Conservation (phyloP, 2,329 filamentous ascomycete genomes). For the Arthrobotrys conoides region DNA sequence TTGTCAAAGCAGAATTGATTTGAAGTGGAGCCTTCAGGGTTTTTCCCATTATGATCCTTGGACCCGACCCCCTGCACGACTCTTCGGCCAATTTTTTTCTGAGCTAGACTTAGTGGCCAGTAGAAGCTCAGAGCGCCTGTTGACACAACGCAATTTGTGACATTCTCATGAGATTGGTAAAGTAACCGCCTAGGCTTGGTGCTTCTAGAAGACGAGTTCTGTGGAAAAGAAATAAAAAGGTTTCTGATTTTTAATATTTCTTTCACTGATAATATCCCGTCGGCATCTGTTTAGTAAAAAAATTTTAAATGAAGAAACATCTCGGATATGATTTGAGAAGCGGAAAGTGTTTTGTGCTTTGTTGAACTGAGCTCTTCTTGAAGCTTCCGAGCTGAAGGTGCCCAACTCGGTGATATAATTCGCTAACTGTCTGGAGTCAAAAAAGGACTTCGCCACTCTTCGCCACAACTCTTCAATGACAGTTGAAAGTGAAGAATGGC, state of each 20-base stretch:
- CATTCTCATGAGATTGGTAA: conserved; percentile 3
- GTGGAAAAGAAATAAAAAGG: neutral
- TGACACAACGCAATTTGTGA: conserved; percentile 56
- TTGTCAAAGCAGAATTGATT: neutral
- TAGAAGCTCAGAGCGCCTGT: conserved; percentile 31
- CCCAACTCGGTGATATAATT: conserved; percentile 10
- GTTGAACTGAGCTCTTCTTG: conserved; percentile 15
- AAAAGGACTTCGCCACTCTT: conserved; percentile 16
- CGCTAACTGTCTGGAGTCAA: neutral
- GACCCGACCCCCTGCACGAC: neutral
- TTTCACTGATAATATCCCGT: neutral
- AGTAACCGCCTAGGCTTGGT: conserved; percentile 35
- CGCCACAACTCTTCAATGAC: conserved; percentile 19
- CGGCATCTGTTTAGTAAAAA: neutral
- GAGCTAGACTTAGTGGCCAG: conserved; percentile 5
- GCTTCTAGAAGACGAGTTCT: conserved; percentile 32
- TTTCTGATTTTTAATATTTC: conserved; percentile 4
- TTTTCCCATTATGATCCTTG: conserved; percentile 8
- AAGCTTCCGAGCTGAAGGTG: neutral
- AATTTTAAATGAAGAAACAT: conserved; percentile 7
- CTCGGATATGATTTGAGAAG: conserved; percentile 3
- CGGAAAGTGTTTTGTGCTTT: conserved; percentile 20
- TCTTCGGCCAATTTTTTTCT: conserved; percentile 8
- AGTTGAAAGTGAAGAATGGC: neutral
- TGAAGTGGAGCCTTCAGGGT: conserved; percentile 16